Base-by-base conservation (phyloP, 495 filamentous ascomycete genomes). In the Penicillium soppii region DNA sequence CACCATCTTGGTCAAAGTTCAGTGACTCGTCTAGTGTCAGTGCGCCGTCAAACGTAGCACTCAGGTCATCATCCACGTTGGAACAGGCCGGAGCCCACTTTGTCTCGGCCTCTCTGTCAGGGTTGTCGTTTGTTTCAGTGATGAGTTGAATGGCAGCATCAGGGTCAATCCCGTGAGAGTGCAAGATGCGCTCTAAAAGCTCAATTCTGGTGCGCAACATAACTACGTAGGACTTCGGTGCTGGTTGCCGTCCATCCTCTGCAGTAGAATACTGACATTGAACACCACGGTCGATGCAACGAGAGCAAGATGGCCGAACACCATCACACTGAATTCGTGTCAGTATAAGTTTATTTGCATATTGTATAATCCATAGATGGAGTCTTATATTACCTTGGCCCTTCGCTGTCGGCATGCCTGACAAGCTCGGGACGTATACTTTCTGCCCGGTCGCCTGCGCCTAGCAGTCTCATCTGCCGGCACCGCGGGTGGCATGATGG, bases 1-100 rank as follows among this genome's bases (percentile, higher is more conserved):
- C 66, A 0, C 63, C 63, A 58, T 65, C 66, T 20, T 62, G 52
- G 30, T 66, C 66, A 30, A 62, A 66, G 23, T 69, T 69, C 38
- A 68, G 52, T 9, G 56, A 62, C 41, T 64, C 65, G 41, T 66
- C 60, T 10, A 66, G 23, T 13, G 58, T 57, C 8, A 67, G 46
- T n/a, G 58, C 52, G 2, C 63, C 66, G 20, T 69, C 57, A 45
- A 65, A 61, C 2, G 54, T 61, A 12, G 46, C 30, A 33, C 58
- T 61, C 8, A 69, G 15, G 16, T 67, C 56, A 26, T 66, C 56
- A 19, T 66, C 58, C 7, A 63, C 26, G 12, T 58, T 54, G 5
- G 54, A 51, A 13, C 22, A 57, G 4, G 38, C 43, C 4, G 27
- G 30, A 13, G 30, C 21, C 15, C 44, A 30, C 7, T 42, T 29